These are phyloP conservation scores for Aspergillus jensenii DNA, from an alignment of 2,329 filamentous ascomycete genomes.

Conservation along the genomic window DNA sequence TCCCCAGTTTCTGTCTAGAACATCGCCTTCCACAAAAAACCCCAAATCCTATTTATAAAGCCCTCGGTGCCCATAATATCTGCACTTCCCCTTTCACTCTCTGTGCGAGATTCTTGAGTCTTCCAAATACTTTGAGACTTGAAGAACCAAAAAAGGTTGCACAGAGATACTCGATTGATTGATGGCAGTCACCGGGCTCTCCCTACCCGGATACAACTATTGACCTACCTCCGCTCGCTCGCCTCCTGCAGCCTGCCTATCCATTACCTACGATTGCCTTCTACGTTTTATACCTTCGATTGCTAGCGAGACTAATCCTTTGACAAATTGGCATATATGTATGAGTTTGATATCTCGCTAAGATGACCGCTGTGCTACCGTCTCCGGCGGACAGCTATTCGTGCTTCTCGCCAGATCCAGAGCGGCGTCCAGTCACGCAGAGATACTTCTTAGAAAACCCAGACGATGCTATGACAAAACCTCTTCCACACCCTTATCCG, in stretches of 20 bases:
- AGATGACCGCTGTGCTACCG: slow-evolving; percentile 39
- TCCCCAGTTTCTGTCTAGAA: background rate
- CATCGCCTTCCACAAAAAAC: background rate
- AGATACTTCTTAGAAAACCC: slow-evolving; percentile 32
- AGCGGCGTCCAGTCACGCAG: slow-evolving; percentile 31
- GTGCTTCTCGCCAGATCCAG: slow-evolving; percentile 31
- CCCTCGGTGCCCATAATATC: background rate
- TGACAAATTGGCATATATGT: slow-evolving; percentile 5
- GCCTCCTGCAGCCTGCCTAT: background rate
- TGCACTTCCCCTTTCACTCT: background rate
- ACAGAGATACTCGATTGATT: background rate
- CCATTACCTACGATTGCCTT: background rate
- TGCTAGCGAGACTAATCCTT: background rate
- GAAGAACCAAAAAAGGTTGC: background rate
- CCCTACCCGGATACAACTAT: background rate
- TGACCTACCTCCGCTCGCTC: background rate
- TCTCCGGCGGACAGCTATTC: slow-evolving; percentile 31
- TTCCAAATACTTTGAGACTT: background rate
- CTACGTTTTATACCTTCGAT: background rate
- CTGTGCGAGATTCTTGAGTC: background rate
- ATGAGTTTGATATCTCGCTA: slow-evolving; percentile 7
- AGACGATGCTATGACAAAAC: slow-evolving; percentile 22
- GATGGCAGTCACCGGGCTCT: background rate
- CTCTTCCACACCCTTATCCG: slow-evolving; percentile 28
- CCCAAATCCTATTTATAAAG: slow-evolving; percentile 3